These are phyloP conservation scores for Grosmannia penicillata DNA, from an alignment of 2,329 filamentous ascomycete genomes.

Conservation along the genomic window DNA sequence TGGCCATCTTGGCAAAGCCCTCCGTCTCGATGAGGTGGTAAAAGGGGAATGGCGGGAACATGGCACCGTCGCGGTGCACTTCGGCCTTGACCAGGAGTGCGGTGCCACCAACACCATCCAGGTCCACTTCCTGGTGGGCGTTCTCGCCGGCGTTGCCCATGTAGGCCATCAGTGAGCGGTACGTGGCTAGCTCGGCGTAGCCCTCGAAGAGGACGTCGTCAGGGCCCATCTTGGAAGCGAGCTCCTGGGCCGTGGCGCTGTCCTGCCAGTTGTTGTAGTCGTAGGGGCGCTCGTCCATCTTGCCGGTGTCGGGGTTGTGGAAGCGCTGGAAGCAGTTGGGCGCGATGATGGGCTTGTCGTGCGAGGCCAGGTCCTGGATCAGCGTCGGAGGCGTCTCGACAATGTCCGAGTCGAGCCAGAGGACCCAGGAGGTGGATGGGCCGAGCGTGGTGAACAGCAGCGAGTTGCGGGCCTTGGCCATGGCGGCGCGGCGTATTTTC, in stretches of 20 bases:
- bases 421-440: slow-evolving; percentile 82
- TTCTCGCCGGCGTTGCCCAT: slow-evolving; percentile 47
- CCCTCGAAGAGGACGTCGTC: slow-evolving; percentile 92
- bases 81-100: slow-evolving; percentile 90
- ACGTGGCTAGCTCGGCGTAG: slow-evolving; percentile 86
- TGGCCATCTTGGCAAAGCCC: slow-evolving; percentile 95
- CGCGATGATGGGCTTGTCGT: slow-evolving; percentile 82
- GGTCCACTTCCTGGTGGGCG: slow-evolving; percentile 46
- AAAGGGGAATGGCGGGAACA: slow-evolving; percentile 95
- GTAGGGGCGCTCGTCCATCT: slow-evolving; percentile 67
- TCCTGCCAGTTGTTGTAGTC: slow-evolving; percentile 98
- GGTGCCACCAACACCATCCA: slow-evolving; percentile 91
- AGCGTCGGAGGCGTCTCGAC: slow-evolving; percentile 72
- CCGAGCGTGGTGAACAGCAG: slow-evolving; percentile 90
- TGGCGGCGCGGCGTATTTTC: slow-evolving; percentile 69
- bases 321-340: slow-evolving; percentile 93
- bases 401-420: slow-evolving; percentile 91
- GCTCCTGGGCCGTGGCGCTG: slow-evolving; percentile 59
- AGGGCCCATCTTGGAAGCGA: slow-evolving; percentile 67
- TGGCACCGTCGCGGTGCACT: slow-evolving; percentile 91
- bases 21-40: slow-evolving; percentile 97
- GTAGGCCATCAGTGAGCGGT: slow-evolving; percentile 80
- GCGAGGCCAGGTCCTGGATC: slow-evolving; percentile 79
- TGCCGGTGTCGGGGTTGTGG: slow-evolving; percentile 52
- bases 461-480: slow-evolving; percentile 88